Evolutionary conservation across 257 asterid genomes (phyloP).

Genomic region (Ilex asprella): DNA sequence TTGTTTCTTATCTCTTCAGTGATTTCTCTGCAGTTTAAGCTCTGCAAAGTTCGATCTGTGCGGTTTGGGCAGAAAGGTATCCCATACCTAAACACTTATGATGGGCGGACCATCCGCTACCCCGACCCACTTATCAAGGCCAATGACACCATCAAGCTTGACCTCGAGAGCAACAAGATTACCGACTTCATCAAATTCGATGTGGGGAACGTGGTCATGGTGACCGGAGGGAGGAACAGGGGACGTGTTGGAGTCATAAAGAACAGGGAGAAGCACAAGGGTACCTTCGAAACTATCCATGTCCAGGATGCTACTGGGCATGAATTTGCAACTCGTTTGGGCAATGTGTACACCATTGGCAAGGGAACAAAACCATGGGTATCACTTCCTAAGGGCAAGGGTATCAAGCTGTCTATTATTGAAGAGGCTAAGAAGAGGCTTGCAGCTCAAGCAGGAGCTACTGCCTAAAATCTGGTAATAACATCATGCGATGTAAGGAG

Average conservation of each 20-base stretch:
- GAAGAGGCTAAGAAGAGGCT: neutral
- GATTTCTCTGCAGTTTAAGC: neutral
- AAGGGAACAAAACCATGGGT: neutral
- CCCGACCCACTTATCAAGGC: neutral
- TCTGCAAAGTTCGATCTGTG: neutral
- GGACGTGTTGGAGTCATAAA: too few species aligned
- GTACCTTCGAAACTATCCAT: neutral
- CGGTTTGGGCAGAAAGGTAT: neutral
- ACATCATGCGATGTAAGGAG: too few species aligned
- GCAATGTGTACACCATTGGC: neutral
- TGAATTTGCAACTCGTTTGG: neutral
- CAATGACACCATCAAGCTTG: neutral
- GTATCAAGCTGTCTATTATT: neutral
- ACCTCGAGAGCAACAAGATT: neutral
- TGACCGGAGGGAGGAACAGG: neutral
- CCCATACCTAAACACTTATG: neutral
- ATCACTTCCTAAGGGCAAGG: neutral
- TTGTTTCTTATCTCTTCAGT: neutral
- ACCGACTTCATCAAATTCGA: neutral
- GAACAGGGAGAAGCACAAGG: neutral
- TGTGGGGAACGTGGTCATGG: neutral
- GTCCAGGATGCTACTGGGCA: neutral
- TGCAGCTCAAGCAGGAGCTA: neutral
- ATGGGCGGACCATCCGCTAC: neutral
- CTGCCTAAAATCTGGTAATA: neutral